Base-by-base conservation (phyloP, 2,329 filamentous ascomycete genomes). In the Beauveria pseudobassiana region DNA sequence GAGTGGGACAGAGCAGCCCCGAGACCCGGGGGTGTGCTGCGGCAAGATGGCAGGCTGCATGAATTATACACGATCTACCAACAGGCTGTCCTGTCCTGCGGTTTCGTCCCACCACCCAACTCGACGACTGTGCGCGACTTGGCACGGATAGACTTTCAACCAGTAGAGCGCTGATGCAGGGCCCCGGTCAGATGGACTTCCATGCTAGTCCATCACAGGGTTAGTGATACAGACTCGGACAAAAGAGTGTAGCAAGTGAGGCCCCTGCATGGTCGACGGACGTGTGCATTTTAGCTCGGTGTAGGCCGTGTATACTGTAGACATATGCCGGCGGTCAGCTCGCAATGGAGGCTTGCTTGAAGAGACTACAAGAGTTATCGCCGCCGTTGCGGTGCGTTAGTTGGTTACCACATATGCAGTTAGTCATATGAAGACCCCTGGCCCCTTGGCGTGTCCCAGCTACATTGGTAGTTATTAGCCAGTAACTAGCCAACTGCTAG, bases 91-190 rank as follows among this genome's bases (percentile, higher is more conserved):
- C 40, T 45, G 38, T 34, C 40, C n/a, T 45, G 46, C 20, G 48
- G 24, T 59, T 53, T 53, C 57, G 57, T 59, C 57, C 57, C 57
- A 59, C 48, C 57, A 52, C 57, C 38, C 28, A 38, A 45, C 48
- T 34, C 45, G 43, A 24, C 38, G 48, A 16, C 16, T 40, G 40
- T 26, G 57, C 46, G 57, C 48, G 28, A 59, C 57, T 53, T 59
- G 38, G 57, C 57, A 59, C 57, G 57, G 57, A 59, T 59, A 53
- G 57, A 52, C 57, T 52, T 59, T 50, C 30, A 14, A 38, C 34
- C 34, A 38, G 34, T 38, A 38, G 45, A 30, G 28, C 20, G 49
- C 9, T 38, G 34, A 38, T 56, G 53, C 53, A 42, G 14, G 30
- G 9, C 12, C 24, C 30, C 30, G 22, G 45, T 42, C 43, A 12